Evolutionary conservation across 78 protist species (phyloP).

Genomic region (Planoprotostelium fungivorum): DNA sequence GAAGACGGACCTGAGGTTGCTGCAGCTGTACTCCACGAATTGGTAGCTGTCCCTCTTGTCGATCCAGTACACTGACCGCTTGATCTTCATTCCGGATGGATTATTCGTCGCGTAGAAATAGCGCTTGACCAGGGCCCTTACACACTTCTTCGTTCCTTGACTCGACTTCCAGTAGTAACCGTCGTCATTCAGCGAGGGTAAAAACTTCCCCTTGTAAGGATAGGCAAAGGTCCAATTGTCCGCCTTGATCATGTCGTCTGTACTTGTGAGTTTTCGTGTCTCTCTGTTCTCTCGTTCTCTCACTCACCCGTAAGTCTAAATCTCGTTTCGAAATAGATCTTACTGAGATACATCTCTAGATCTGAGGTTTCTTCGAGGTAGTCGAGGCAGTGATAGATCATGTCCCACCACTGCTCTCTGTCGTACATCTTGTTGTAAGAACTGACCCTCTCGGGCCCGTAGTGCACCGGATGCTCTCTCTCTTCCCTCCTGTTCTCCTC

Average conservation of each 20-base stretch:
- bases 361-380: not conserved
- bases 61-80: not conserved
- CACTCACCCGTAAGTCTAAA: no score
- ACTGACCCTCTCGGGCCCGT: not conserved
- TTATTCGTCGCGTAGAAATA: not conserved
- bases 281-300: no score
- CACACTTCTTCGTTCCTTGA: not conserved
- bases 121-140: not conserved
- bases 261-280: no score
- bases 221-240: not conserved
- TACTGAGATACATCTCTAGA: not conserved
- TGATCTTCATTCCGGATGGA: not conserved
- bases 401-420: not conserved
- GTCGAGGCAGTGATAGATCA: not conserved
- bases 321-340: not conserved
- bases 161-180: not conserved
- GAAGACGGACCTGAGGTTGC: not conserved
- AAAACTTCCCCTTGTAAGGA: not conserved
- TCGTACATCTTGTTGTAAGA: not conserved
- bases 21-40: not conserved
- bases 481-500: not conserved
- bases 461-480: no score
- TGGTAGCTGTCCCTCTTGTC: not conserved
- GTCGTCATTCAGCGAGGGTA: not conserved
- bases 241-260: not conserved